Conservation (phyloP, 108 stramenopile species). For the Fistulifera pelliculosa region DNA sequence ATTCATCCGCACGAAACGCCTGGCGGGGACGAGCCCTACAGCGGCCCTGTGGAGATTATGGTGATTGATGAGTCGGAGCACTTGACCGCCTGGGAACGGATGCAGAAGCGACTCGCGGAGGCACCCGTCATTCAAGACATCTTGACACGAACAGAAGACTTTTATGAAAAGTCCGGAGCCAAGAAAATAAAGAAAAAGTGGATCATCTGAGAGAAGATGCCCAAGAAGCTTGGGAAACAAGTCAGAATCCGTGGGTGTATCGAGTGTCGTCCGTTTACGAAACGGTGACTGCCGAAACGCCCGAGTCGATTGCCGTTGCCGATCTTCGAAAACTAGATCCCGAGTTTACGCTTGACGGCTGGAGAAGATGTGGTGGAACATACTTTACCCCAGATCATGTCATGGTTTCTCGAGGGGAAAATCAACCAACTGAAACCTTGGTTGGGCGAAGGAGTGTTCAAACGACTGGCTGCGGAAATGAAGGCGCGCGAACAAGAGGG, state of each 20-base stretch:
- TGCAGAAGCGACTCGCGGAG: constrained; percentile 83
- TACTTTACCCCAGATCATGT: constrained; percentile 85
- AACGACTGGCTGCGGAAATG: constrained; percentile 81
- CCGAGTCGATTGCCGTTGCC: constrained; percentile 82
- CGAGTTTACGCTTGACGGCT: constrained; percentile 86
- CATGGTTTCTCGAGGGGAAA: constrained; percentile 82
- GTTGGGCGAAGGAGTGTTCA: constrained; percentile 85
- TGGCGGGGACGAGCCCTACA: constrained; percentile 65
- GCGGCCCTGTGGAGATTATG: constrained; percentile 78
- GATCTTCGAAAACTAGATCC: constrained; percentile 93
- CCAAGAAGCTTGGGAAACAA: constrained; percentile 95
- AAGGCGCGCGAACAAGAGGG: constrained; percentile 84
- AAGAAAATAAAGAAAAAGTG: constrained; percentile 58
- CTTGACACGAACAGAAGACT: constrained; percentile 38
- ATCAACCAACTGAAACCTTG: constrained; percentile 80
- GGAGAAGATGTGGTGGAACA: constrained; percentile 84
- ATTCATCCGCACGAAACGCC: constrained; percentile 45
- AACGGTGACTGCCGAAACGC: constrained; percentile 92
- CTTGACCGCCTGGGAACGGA: constrained; percentile 88
- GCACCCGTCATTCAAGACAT: constrained; percentile 91
- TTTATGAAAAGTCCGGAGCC: constrained; percentile 75
- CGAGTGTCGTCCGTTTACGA: constrained; percentile 91
- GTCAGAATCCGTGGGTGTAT: constrained; percentile 98
- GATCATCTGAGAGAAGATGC: constrained; percentile 81
- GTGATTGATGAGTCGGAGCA: constrained; percentile 87